Evolutionary conservation across 306 rosid species (phyloP).

Genomic region (Fragaria ananassa): DNA sequence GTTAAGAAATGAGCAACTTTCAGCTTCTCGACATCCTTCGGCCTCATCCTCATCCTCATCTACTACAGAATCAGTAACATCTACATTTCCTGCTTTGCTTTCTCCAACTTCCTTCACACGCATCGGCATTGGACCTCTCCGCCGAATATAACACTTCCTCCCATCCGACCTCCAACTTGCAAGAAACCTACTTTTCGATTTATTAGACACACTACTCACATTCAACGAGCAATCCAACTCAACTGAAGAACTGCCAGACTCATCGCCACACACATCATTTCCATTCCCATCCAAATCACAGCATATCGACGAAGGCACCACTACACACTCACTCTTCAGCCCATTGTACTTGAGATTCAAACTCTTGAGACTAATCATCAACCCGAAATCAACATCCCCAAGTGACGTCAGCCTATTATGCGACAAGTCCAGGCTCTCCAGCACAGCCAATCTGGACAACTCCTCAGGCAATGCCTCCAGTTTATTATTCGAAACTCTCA

Average conservation of each 20-base stretch:
- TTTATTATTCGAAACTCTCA: conserved; percentile 80
- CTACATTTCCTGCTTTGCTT: conserved; percentile 36
- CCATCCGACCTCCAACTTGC: conserved; percentile 70
- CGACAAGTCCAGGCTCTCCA: conserved; percentile 93
- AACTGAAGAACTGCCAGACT: conserved; percentile 55
- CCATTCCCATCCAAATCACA: conserved; percentile 75
- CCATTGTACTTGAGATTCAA: conserved; percentile 70
- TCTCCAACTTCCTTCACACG: conserved; percentile 46
- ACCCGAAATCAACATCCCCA: conserved; percentile 66
- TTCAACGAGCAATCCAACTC: conserved; percentile 66
- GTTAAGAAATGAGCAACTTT: conserved; percentile 35
- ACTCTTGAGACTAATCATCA: conserved; percentile 64
- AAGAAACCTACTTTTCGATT: conserved; percentile 55
- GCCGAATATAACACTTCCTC: conserved; percentile 84
- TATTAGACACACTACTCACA: conserved; percentile 28
- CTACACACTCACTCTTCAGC: conserved; percentile 39
- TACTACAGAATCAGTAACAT: conserved; percentile 36
- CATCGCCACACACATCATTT: conserved; percentile 43
- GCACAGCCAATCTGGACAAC: conserved; percentile 49
- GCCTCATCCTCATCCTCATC: conserved; percentile 40
- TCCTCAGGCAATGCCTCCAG: conserved; percentile 68
- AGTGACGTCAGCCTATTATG: conserved; percentile 81
- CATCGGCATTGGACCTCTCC: conserved; percentile 56
- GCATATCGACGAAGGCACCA: conserved; percentile 79
- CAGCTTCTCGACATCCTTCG: conserved; percentile 34